phyloP scores from a whole-genome alignment of 441 rosid genomes.

The Euphorbia corollata region DNA sequence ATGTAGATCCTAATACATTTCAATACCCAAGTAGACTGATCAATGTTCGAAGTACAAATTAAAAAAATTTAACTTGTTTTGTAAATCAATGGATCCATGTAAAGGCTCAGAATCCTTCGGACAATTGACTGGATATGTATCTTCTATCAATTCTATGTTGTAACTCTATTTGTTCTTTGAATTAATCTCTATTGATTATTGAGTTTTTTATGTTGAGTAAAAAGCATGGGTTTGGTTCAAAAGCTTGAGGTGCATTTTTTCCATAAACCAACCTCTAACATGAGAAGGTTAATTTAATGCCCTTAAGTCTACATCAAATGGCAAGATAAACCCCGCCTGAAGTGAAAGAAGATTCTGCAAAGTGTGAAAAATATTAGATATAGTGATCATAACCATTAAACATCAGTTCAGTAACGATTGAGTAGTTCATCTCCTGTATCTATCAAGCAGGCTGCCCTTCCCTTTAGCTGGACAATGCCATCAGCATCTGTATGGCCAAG shows the following conservation, averaged over 20 bases:
- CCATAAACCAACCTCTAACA: slow-evolving; percentile 8
- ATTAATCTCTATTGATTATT: not conserved
- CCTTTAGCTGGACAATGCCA: slow-evolving; percentile 85
- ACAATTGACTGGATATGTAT: not conserved
- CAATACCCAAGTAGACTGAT: too few species aligned
- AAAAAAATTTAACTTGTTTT: too few species aligned
- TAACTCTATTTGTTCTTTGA: not conserved
- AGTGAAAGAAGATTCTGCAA: slow-evolving; percentile 12
- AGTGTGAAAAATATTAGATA: slow-evolving; percentile 15
- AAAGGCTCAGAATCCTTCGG: not conserved
- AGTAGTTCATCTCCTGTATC: slow-evolving; percentile 98
- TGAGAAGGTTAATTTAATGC: slow-evolving; percentile 6
- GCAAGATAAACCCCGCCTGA: slow-evolving; percentile 15
- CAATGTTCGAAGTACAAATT: too few species aligned
- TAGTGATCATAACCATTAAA: slow-evolving; percentile 58
- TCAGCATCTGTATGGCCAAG: slow-evolving; percentile 90
- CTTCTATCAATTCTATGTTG: not conserved
- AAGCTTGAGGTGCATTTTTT: slow-evolving; percentile 4
- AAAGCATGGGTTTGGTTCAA: not conserved
- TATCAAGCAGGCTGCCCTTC: slow-evolving; percentile 96
- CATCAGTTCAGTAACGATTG: slow-evolving; percentile 95
- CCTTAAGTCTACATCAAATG: slow-evolving; percentile 4
- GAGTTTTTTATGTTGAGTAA: not conserved
- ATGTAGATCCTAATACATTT: too few species aligned
- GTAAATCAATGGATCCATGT: not conserved